A percentile compares a stretch with the other conserved stretches of the same genome.
These are phyloP conservation scores for Paspalum notatum DNA, from an alignment of 176 grass and related monocot genomes.

Conservation along the genomic window DNA sequence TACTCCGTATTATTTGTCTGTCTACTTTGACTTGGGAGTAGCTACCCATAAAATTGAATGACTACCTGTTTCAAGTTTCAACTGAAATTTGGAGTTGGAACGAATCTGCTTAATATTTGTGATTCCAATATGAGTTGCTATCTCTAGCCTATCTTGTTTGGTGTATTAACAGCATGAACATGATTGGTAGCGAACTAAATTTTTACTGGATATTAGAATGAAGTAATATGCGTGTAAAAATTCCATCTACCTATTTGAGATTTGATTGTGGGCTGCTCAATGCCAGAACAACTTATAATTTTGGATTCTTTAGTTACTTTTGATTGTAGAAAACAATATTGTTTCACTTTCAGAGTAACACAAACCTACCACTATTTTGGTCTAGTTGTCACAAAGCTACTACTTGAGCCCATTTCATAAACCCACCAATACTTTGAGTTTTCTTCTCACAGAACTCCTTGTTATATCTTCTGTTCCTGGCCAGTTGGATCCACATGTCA, in stretches of 20 bases:
- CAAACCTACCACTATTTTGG: not conserved
- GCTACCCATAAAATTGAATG: conserved; percentile 15
- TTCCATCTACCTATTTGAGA: conserved; percentile 10
- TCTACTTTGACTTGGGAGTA: not conserved
- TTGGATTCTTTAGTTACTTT: conserved; percentile 10
- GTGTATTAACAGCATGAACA: conserved; percentile 4
- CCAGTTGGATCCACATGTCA: not conserved
- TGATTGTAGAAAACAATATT: not conserved
- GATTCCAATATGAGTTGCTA: not conserved
- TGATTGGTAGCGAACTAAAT: not conserved
- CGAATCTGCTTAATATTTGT: conserved; percentile 17
- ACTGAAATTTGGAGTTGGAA: not conserved
- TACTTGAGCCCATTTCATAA: not conserved
- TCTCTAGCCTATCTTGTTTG: conserved; percentile 10
- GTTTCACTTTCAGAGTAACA: conserved; percentile 1
- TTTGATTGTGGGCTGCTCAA: not conserved
- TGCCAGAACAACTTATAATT: conserved; percentile 1
- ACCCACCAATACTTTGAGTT: not conserved
- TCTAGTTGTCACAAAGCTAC: not conserved
- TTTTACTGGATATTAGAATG: conserved; percentile 10
- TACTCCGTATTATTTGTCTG: not conserved
- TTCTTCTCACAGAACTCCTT: not conserved
- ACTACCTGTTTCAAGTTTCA: conserved; percentile 35
- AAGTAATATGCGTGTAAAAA: conserved; percentile 27
- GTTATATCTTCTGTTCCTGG: not conserved